Evolutionary conservation across 1,284 basidiomycete species (phyloP).

Genomic region (Boletus sp.): DNA sequence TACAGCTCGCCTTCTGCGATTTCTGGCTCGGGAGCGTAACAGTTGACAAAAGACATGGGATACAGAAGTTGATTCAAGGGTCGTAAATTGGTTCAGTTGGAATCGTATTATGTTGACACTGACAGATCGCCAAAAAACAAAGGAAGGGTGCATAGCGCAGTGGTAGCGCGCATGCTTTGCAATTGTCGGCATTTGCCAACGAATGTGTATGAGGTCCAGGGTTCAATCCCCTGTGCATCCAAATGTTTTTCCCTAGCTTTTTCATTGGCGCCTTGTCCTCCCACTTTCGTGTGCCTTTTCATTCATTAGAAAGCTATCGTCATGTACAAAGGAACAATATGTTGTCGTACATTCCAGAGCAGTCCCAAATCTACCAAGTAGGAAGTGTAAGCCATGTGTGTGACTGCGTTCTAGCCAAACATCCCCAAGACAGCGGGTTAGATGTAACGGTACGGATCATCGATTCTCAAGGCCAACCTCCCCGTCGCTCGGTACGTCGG

Average conservation of each 20-base stretch:
- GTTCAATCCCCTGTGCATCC: conserved; percentile 43
- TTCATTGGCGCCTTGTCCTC: no score
- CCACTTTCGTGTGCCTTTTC: no score
- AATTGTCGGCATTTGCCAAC: conserved; percentile 16
- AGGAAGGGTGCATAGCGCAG: conserved; percentile 41
- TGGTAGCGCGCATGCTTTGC: conserved; percentile 44
- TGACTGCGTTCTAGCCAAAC: neutral
- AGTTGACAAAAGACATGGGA: conserved; percentile 24
- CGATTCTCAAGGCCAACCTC: conserved; percentile 11
- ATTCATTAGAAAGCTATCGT: no score
- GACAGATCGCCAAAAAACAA: no score
- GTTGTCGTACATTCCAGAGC: neutral
- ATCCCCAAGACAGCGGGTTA: neutral
- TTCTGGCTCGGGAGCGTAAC: conserved; percentile 10
- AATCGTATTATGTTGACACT: no score
- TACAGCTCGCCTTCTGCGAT: conserved; percentile 21
- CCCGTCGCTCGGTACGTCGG: conserved; percentile 7
- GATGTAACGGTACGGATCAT: conserved; percentile 7
- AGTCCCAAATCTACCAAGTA: conserved; percentile 16
- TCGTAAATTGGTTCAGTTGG: no score
- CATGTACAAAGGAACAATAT: no score
- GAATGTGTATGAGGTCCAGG: conserved; percentile 40
- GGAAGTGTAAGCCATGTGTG: conserved; percentile 12
- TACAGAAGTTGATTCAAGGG: no score
- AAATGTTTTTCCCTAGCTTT: conserved; percentile 18